These are phyloP conservation scores for Turnera subulata DNA, from an alignment of 345 rosid genomes.

Conservation along the genomic window DNA sequence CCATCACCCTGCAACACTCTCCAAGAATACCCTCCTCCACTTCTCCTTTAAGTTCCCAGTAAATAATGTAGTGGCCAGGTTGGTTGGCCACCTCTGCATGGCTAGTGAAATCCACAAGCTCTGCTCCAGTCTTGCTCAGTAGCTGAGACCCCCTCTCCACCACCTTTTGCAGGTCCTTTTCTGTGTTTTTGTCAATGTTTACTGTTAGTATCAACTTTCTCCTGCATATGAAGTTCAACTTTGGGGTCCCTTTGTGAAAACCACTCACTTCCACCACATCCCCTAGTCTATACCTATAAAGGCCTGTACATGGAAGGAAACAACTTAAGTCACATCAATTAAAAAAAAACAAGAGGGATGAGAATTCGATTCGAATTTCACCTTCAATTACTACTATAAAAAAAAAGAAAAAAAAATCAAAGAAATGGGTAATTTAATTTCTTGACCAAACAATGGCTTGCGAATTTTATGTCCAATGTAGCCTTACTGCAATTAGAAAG, in stretches of 20 bases:
- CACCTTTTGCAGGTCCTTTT: constrained; percentile 79
- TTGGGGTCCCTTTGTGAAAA: constrained; percentile 72
- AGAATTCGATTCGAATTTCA: too few species aligned
- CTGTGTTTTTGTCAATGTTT: constrained; percentile 96
- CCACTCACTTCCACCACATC: constrained; percentile 89
- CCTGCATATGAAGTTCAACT: constrained; percentile 80
- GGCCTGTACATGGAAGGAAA: constrained; percentile 37
- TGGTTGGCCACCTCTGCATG: constrained; percentile 48
- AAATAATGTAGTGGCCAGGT: constrained; percentile 85
- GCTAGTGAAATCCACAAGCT: constrained; percentile 86
- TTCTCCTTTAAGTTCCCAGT: constrained; percentile 87
- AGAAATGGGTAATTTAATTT: neutral
- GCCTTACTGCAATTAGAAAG: neutral
- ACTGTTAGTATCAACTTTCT: constrained; percentile 71
- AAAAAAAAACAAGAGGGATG: too few species aligned
- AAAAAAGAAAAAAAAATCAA: neutral
- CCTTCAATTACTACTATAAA: too few species aligned
- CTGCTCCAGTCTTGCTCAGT: constrained; percentile 47
- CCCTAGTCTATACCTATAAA: constrained; percentile 73
- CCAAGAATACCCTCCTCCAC: constrained; percentile 57
- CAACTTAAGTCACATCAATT: too few species aligned
- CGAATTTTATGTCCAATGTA: constrained; percentile 8
- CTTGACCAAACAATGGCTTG: neutral
- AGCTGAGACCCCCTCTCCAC: constrained; percentile 62
- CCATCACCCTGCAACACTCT: constrained; percentile 78